A percentile compares a stretch with the other conserved stretches of the same genome.
Evolutionary conservation across 306 rosid species (phyloP).

Genomic region (Leucaena leucocephala): DNA sequence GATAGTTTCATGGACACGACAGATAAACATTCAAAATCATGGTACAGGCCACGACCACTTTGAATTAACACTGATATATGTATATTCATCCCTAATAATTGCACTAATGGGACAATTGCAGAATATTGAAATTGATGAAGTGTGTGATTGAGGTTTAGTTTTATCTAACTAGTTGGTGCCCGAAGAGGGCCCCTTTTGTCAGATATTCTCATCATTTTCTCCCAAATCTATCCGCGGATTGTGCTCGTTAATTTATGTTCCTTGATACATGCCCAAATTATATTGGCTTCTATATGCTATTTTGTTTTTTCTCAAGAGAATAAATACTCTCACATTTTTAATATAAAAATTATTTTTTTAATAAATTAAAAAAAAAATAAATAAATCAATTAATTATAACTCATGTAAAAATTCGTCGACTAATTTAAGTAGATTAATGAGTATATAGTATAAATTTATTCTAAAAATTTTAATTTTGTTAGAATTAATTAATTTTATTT

Average conservation of each 20-base stretch:
- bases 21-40: conserved; percentile 33
- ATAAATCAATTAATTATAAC: too few relatives aligned
- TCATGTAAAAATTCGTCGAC: too few relatives aligned
- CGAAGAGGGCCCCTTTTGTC: conserved; percentile 33
- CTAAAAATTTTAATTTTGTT: too few relatives aligned
- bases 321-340: not conserved
- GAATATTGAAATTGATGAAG: conserved; percentile 26
- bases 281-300: not conserved
- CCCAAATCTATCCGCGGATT: not conserved
- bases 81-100: conserved; percentile 23
- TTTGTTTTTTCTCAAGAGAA: not conserved
- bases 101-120: conserved; percentile 19
- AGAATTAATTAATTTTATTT: too few relatives aligned
- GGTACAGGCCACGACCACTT: not conserved
- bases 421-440: too few relatives aligned
- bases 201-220: conserved; percentile 15
- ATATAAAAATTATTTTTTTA: too few relatives aligned
- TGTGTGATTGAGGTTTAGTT: conserved; percentile 20
- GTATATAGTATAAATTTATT: too few relatives aligned
- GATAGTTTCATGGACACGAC: conserved; percentile 20
- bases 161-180: conserved; percentile 21
- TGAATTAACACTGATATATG: too few relatives aligned
- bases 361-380: too few relatives aligned
- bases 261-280: not conserved
- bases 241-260: conserved; percentile 3